These are phyloP conservation scores for Botrytis squamosa DNA, from an alignment of 2,329 filamentous ascomycete species.

Conservation along the genomic window DNA sequence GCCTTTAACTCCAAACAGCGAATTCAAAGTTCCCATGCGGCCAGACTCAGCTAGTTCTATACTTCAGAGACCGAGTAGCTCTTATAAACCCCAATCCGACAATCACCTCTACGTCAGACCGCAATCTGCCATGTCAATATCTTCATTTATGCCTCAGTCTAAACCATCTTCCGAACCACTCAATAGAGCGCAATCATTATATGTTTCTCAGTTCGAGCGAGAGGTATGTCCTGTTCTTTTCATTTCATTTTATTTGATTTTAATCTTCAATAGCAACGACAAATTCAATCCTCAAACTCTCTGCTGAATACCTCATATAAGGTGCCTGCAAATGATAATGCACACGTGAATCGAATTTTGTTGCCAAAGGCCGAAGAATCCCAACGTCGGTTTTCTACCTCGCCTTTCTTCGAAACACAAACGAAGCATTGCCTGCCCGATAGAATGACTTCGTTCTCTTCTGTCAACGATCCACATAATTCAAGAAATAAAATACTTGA, in stretches of 20 bases:
- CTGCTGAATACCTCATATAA: neutral
- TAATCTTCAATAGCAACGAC: neutral
- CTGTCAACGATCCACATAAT: neutral
- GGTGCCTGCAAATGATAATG: neutral
- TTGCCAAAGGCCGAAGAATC: neutral
- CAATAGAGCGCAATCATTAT: slow-evolving; percentile 20
- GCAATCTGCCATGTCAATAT: slow-evolving; percentile 20
- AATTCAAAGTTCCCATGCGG: slow-evolving; percentile 30
- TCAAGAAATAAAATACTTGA: neutral
- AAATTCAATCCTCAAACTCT: neutral
- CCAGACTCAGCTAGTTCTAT: slow-evolving; percentile 24
- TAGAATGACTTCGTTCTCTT: neutral
- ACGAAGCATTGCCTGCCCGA: neutral
- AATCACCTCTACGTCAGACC: slow-evolving; percentile 8
- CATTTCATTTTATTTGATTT: neutral
- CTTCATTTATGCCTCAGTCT: slow-evolving; percentile 21
- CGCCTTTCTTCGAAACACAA: neutral
- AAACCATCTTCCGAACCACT: slow-evolving; percentile 4
- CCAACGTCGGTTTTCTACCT: neutral
- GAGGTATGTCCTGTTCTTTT: slow-evolving; percentile 24
- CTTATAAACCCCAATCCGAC: slow-evolving; percentile 1
- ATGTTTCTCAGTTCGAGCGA: slow-evolving; percentile 27
- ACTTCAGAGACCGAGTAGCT: slow-evolving; percentile 11
- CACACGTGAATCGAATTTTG: neutral
- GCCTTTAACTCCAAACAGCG: slow-evolving; percentile 11